Conservation (phyloP, 768 basidiomycete genomes). For the Xanthoconium stramineum region DNA sequence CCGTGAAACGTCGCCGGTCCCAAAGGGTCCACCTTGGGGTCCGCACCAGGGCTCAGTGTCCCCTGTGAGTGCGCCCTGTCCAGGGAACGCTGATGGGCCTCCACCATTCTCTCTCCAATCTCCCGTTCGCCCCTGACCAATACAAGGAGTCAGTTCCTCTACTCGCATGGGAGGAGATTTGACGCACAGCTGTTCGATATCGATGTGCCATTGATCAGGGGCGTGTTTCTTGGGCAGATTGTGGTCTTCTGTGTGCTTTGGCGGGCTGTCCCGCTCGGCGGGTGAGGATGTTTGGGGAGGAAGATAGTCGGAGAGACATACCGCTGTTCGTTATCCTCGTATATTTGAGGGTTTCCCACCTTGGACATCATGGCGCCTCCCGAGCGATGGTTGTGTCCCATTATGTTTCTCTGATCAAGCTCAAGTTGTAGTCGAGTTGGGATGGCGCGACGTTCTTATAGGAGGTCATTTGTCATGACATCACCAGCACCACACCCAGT, state of each 20-base stretch:
- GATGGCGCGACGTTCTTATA: no score
- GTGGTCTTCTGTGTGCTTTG: conserved; percentile 21
- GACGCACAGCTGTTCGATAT: conserved; percentile 31
- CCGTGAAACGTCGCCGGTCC: conserved; percentile 52
- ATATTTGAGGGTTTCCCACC: conserved; percentile 46
- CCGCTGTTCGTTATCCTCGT: conserved; percentile 50
- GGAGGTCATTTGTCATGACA: neutral
- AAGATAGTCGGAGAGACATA: conserved; percentile 17
- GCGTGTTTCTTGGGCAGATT: conserved; percentile 29
- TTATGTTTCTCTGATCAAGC: conserved; percentile 19
- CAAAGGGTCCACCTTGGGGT: conserved; percentile 43
- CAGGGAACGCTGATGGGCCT: conserved; percentile 32
- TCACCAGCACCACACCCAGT: no score
- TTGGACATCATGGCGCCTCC: conserved; percentile 48
- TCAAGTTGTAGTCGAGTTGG: neutral
- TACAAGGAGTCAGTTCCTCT: no score
- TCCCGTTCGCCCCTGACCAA: conserved; percentile 44
- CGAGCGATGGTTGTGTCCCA: conserved; percentile 14
- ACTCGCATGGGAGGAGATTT: no score
- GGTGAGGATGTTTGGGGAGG: neutral
- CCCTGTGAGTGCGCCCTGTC: conserved; percentile 26
- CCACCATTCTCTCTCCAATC: conserved; percentile 36
- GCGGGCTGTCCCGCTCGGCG: conserved; percentile 19
- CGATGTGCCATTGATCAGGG: conserved; percentile 34
- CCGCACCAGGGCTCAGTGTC: conserved; percentile 25